These are phyloP conservation scores for Solanum chmielewskii DNA, from an alignment of 257 asterid genomes.

Conservation along the genomic window DNA sequence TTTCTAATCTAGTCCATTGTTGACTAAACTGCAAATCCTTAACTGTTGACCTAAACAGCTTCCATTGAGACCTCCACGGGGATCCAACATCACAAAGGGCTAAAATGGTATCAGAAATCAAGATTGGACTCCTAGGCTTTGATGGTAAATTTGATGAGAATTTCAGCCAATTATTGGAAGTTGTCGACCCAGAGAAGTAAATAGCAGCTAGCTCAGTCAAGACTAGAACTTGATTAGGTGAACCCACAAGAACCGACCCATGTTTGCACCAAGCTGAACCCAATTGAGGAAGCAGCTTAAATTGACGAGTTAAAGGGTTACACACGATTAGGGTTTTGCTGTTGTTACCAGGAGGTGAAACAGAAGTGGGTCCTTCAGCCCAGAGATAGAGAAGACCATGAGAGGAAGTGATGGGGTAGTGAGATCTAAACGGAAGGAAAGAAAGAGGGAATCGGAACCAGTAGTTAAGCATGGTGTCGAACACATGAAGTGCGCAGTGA, in stretches of 20 bases:
- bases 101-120: slow-evolving; percentile 53
- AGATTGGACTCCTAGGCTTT: slow-evolving; percentile 78
- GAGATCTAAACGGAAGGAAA: slow-evolving; percentile 73
- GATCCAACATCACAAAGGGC: slow-evolving; percentile 86
- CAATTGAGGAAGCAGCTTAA: slow-evolving; percentile 70
- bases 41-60: slow-evolving; percentile 52
- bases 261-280: slow-evolving; percentile 99
- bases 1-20: slow-evolving; percentile 75
- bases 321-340: slow-evolving; percentile 65
- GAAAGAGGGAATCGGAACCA: slow-evolving; percentile 85
- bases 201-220: slow-evolving; percentile 84
- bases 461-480: slow-evolving; percentile 44
- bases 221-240: slow-evolving; percentile 46
- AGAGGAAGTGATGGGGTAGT: slow-evolving; percentile 79
- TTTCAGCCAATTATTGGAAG: slow-evolving; percentile 52
- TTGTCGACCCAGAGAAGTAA: slow-evolving; percentile 35
- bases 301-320: slow-evolving; percentile 60
- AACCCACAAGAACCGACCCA: slow-evolving; percentile 82
- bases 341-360: not conserved
- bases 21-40: slow-evolving; percentile 34
- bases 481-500: slow-evolving; percentile 40
- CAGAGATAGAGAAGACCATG: slow-evolving; percentile 78
- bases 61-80: slow-evolving; percentile 97
- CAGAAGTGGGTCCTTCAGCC: slow-evolving; percentile 29
- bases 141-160: slow-evolving; percentile 85